Evolutionary conservation across 169 alveolate species (phyloP), one percentile per base, ranked within the genome.

Genomic region (Cryptosporidium viatorum): DNA sequence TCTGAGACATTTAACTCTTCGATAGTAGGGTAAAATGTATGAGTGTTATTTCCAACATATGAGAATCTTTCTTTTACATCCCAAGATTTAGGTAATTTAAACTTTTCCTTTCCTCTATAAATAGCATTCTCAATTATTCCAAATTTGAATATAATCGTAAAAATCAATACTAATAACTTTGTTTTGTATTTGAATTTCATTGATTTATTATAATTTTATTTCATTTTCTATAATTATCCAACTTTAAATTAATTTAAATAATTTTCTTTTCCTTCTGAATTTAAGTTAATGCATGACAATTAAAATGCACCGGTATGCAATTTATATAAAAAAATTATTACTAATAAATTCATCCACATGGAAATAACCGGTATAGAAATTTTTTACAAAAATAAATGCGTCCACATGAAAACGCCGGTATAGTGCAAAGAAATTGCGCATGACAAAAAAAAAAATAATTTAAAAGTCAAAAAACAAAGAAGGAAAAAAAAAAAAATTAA

Each of bases 321-420:
- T 55, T 55, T n/a, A 5, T 0, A 23, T 26, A 55, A 21, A 55
- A 26, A 58, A 59, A 21, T 59, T 9, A 41, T 23, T 59, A 10
- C 18, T 59, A 59, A 26, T 23, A 59, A 59, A 23, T 55, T 55
- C 7, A 10, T 55, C 67, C 67, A 55, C 67, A 55, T 55, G 31
- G 8, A 55, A 55, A 51, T 51, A 12, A 37, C 71, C 71, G 71
- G 71, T 65, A 65, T 65, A 65, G 23, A 18, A 14, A 58, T 26
- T 33, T 33, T 65, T 2, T 6, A 14, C 3, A 7, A 65, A 26
- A 65, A 65, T 33, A 65, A 65, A 31, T 65, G 51, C 71, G 31
- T 37, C 50, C 71, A 65, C 71, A 65, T 65, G 71, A 65, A 65
- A 26, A 65, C 33, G 50, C 71, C 71, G 71, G 71, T 65, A 35